These are phyloP conservation scores for Fistulina hepatica DNA, from an alignment of 1,284 basidiomycete genomes.

Conservation along the genomic window DNA sequence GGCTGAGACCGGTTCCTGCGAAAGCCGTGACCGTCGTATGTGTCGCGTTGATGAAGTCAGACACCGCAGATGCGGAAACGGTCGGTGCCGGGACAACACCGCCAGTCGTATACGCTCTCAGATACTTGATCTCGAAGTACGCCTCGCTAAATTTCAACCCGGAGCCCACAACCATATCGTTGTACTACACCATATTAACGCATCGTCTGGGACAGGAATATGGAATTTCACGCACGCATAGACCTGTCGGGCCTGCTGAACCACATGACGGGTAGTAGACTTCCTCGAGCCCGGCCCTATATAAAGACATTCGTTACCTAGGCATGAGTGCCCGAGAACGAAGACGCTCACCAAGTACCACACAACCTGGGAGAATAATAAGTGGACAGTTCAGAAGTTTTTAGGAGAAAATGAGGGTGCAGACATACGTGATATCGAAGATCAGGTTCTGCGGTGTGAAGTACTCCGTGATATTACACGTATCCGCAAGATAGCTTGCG, in stretches of 20 bases:
- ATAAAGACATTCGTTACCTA: not conserved
- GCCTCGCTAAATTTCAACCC: conserved; percentile 24
- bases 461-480: conserved; percentile 37
- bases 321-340: not conserved
- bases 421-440: conserved; percentile 29
- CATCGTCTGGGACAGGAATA: not conserved
- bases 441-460: conserved; percentile 45
- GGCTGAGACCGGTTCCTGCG: no score
- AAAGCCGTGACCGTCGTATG: no score
- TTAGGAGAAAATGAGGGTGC: conserved; percentile 19
- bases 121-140: conserved; percentile 23
- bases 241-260: conserved; percentile 19
- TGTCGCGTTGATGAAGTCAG: no score
- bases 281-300: conserved; percentile 21
- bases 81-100: conserved; percentile 19
- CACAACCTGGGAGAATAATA: conserved; percentile 18
- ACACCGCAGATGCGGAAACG: no score
- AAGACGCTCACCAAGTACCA: conserved; percentile 28
- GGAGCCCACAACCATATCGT: conserved; percentile 30
- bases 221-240: conserved; percentile 17
- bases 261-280: conserved; percentile 19
- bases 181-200: conserved; percentile 22
- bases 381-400: not conserved
- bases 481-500: conserved; percentile 39
- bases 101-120: conserved; percentile 23